Evolutionary conservation across 2,329 filamentous ascomycete genomes (phyloP), one percentile per base, ranked within the genome.

Genomic region (Zymoseptoria ardabiliae): DNA sequence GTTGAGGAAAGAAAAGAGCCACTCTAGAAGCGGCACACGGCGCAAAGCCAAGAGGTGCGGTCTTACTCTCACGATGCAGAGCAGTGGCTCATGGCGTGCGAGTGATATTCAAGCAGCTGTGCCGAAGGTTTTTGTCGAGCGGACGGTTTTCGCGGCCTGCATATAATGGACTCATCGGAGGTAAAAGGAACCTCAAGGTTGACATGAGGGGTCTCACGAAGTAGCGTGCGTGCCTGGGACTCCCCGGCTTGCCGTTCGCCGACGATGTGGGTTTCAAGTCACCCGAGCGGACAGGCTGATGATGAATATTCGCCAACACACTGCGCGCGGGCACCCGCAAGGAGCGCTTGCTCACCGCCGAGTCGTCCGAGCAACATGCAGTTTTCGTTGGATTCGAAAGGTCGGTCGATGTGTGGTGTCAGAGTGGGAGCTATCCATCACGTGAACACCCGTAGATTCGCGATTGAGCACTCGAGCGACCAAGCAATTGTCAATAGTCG

Each of bases 271-370:
- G 58, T 57, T 56, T 58, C 58, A 56, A 56, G 55, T 50, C 30
- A 53, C 20, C 56, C 21, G 13, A 30, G 49, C 9, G 48, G 51
- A 58, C 58, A 57, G 55, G 58, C 53, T 58, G 58, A 50, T 58
- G 58, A 50, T 51, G 52, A 17, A 45, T 25, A 25, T 50, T 28
- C 21, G 48, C 50, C 21, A 52, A 6, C n/a, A n/a, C 20, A 50
- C 45, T 17, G 17, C 13, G n/a, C 56, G 30, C 51, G 51, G 28
- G 51, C 51, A 30, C 5, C 51, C 22, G 11, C 19, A 28, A 11
- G 22, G 51, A 21, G 17, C 22, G 51, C 20, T 53, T n/a, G 51
- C 50, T 54, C 55, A 58, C 55, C 58, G 52, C 55, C 52, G 52
- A 45, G 51, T 55, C 28, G 55, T 48, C 55, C 41, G 21, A 57